Base-by-base conservation (phyloP, 2,329 filamentous ascomycete species). In the Penicillium corylophilum region DNA sequence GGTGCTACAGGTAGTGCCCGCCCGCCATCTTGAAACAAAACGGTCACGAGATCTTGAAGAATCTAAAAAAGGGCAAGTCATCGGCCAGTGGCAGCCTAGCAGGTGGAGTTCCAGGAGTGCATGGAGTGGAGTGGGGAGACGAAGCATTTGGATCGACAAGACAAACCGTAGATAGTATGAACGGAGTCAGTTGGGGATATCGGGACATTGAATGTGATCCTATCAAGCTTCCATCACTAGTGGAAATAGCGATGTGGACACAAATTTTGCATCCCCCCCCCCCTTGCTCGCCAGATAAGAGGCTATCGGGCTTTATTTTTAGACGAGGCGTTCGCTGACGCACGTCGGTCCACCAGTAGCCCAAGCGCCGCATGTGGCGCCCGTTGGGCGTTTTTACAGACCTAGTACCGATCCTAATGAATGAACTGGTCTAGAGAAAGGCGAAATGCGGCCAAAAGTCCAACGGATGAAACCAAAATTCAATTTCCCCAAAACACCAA, bases 401-500 rank as follows among this genome's bases (percentile, higher is more conserved):
- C 23, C 18, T 44, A 38, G 16, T 38, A 12, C 20, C 10, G 18
- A 38, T 20, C 9, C 15, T 5, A 10, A 28, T 31, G 29, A 31
- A 12, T 12, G 15, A 15, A 5, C 29, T 28, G 9, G 7, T 10
- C 12, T 10, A 36, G n/a, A 13, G 33, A n/a, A 7, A 13, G 10
- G 16, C n/a, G 39, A 16, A 10, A 41, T 41, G 39, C 24, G 4
- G 24, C 22, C 16, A 15, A 38, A 4, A 40, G 4, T 8, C 15
- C 22, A 45, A 51, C 35, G 35, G 26, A 35, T 35, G 44, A 33
- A 41, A 29, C 35, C 31, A 18, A 42, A 35, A 44, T 44, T 29
- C 22, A 45, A 26, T 10, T 28, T 33, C 51, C 45, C 49, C 51
- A 39, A 56, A 57, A 60, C 53, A 43, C 59, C 53, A 35, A 60